Evolutionary conservation across 2,329 filamentous ascomycete genomes (phyloP).

Genomic region (Colletotrichum sp.): DNA sequence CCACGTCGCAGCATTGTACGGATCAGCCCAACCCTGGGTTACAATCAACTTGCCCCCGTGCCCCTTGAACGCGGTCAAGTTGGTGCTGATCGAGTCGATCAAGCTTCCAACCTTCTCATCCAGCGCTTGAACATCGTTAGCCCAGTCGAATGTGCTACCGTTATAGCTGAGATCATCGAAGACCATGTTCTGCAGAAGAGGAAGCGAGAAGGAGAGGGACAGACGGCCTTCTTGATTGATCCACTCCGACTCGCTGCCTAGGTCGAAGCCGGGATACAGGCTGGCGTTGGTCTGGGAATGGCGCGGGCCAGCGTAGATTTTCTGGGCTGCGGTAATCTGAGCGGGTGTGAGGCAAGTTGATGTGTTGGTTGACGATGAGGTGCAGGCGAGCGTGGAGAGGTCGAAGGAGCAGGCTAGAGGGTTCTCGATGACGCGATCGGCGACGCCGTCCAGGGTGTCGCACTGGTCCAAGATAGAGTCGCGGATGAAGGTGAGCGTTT

Average conservation of each 20-base stretch:
- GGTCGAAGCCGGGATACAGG: conserved; percentile 2
- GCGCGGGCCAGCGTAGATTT: background rate
- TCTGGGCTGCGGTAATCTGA: background rate
- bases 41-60: background rate
- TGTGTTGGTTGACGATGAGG: background rate
- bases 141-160: conserved; percentile 4
- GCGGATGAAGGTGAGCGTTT: background rate
- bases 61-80: background rate
- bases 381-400: background rate
- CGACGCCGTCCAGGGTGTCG: background rate
- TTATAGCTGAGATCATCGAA: conserved; percentile 2
- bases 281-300: background rate
- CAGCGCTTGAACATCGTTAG: background rate
- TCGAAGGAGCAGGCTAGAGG: background rate
- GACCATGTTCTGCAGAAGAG: conserved; percentile 9
- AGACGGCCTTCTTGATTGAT: background rate
- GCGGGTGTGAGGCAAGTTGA: background rate
- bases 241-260: conserved; percentile 9
- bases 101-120: background rate
- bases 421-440: conserved; percentile 9
- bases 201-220: conserved; percentile 4
- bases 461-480: background rate
- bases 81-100: background rate
- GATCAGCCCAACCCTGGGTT: background rate
- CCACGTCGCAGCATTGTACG: conserved; percentile 4